Evolutionary conservation across 768 basidiomycete genomes (phyloP), one percentile per base, ranked within the genome.

Genomic region (Macrolepiota dolichaula): DNA sequence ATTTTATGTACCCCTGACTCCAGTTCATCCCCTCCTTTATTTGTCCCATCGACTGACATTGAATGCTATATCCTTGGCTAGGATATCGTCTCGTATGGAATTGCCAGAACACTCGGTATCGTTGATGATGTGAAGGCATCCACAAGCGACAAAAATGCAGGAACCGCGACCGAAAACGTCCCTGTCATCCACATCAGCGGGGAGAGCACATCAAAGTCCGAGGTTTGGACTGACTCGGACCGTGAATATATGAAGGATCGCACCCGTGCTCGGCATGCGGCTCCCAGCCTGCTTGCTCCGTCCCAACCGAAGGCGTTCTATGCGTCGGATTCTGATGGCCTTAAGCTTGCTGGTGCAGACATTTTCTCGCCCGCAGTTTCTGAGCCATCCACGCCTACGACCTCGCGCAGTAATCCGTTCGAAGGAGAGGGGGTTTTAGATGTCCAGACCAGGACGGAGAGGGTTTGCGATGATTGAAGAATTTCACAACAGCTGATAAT

Each of bases 31-130:
- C 7, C 42, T n/a, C 5, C 54, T 4, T n/a, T 24, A 11, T 10
- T 22, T 13, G 52, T 19, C 35, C 22, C 25, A n/a, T 25, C 29
- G 24, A 32, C n/a, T 29, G 52, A 37, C 25, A 22, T 11, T n/a
- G n/a, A n/a, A n/a, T n/a, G n/a, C n/a, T 13, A 37, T 54, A n/a
- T 38, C 37, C 7, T 13, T 32, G 12, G 5, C 46, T 68, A 93
- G 91, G 91, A 94, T 70, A 84, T 93, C 57, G 78, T 85, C 2
- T 90, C 92, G 19, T 94, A 93, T 67, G 84, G 86, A 60, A 89
- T 94, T 69, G 92, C 89, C 12, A 86, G 91, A 61, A 92, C 90
- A 5, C 80, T 94, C 54, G 91, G 91, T 36, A 81, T 91, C 56
- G 81, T 90, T 64, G 90, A 91, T 72, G 82, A 83, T 62, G 85